phyloP scores from a whole-genome alignment of 352 stramenopile species.

The Phytopythium sindhum region DNA sequence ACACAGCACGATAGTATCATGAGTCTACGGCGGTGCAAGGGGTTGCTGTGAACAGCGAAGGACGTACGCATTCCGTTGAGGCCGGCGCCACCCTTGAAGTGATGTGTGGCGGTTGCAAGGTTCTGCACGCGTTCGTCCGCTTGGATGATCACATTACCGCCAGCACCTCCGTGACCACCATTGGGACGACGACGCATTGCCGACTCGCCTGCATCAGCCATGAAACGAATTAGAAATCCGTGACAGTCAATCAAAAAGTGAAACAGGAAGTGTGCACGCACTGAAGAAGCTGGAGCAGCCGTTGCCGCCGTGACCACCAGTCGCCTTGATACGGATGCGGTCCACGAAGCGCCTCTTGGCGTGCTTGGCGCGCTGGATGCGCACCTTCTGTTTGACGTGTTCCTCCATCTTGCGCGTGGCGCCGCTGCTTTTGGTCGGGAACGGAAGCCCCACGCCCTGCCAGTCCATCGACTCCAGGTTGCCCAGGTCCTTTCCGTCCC shows the following conservation, averaged over 20 bases:
- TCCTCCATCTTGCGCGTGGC: slow-evolving; percentile 58
- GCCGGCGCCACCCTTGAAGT: slow-evolving; percentile 75
- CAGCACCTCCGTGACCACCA: slow-evolving; percentile 79
- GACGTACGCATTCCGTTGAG: slow-evolving; percentile 83
- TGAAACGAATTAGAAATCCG: background rate
- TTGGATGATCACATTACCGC: slow-evolving; percentile 76
- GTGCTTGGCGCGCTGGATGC: slow-evolving; percentile 76
- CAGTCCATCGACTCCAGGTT: slow-evolving; percentile 10
- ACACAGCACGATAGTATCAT: slow-evolving; percentile 2
- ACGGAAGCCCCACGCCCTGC: background rate
- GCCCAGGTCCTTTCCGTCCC: slow-evolving; percentile 16
- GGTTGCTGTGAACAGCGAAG: slow-evolving; percentile 5
- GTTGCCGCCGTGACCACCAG: slow-evolving; percentile 84
- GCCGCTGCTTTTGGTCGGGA: slow-evolving; percentile 14
- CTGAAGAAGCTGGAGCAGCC: slow-evolving; percentile 86
- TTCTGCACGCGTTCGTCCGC: slow-evolving; percentile 79
- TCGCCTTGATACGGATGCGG: slow-evolving; percentile 87
- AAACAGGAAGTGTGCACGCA: slow-evolving; percentile 11
- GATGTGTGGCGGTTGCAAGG: slow-evolving; percentile 78
- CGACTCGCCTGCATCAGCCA: slow-evolving; percentile 32
- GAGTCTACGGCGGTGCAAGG: background rate
- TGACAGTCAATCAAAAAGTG: background rate
- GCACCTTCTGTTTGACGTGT: slow-evolving; percentile 86
- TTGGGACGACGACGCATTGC: slow-evolving; percentile 78
- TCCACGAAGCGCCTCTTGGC: slow-evolving; percentile 90